Percentiles rank a stretch among this genome's conserved stretches.
These are phyloP conservation scores for Rhizoclosmatium sp. DNA, from an alignment of 192 early-diverging fungal species.

Conservation along the genomic window DNA sequence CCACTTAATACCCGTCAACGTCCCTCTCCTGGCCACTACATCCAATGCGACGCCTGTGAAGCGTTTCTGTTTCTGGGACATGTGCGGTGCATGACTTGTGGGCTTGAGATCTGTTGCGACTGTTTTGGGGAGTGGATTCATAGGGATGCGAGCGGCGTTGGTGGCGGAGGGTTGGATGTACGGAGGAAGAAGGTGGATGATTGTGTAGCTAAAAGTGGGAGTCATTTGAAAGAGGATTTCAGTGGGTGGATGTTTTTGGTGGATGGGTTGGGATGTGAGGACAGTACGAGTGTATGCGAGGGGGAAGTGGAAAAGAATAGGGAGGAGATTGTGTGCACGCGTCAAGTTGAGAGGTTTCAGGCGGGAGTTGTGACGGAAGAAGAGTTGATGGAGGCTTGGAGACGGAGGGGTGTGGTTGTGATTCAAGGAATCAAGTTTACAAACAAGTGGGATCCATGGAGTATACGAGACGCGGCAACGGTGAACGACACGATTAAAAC, in stretches of 20 bases:
- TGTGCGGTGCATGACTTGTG: constrained; percentile 13
- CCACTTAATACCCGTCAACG: background rate
- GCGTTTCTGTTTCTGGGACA: constrained; percentile 18
- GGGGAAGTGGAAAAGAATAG: too few relatives aligned
- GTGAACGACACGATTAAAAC: constrained; percentile 4
- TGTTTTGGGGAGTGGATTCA: constrained; percentile 20
- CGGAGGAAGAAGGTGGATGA: background rate
- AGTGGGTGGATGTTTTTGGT: background rate
- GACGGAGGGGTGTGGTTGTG: background rate
- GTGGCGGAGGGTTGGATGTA: background rate
- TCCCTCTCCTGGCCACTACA: background rate
- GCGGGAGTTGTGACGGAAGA: background rate
- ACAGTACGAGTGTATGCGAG: too few relatives aligned
- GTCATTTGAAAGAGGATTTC: background rate
- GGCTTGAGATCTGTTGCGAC: constrained; percentile 11
- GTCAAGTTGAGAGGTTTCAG: background rate
- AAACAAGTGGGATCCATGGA: constrained; percentile 1
- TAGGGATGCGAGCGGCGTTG: background rate
- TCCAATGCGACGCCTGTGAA: constrained; percentile 25
- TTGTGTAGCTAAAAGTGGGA: background rate
- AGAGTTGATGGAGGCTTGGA: background rate
- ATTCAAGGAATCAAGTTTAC: background rate
- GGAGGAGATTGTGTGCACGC: too few relatives aligned
- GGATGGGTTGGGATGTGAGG: too few relatives aligned
- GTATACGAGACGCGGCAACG: background rate